phyloP scores from a whole-genome alignment of 345 rosid species.

The Camelina neglecta region DNA sequence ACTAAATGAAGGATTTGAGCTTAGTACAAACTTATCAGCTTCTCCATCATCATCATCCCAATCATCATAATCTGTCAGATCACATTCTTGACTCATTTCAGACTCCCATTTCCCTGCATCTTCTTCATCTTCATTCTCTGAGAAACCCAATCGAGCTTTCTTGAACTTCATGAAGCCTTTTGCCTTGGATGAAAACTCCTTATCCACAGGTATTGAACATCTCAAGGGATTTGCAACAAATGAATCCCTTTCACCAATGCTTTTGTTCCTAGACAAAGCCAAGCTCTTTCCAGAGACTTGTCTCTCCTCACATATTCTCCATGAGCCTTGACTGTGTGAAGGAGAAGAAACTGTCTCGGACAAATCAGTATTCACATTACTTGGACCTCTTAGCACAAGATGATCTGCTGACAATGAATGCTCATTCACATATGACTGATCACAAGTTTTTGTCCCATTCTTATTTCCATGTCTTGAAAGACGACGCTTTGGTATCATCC shows the following conservation, averaged over 20 bases:
- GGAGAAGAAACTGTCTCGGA: conserved; percentile 49
- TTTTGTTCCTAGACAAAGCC: conserved; percentile 28
- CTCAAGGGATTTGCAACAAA: conserved; percentile 39
- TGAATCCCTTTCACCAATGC: conserved; percentile 25
- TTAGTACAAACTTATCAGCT: conserved; percentile 43
- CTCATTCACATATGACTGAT: conserved; percentile 53
- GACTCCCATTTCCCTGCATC: conserved; percentile 48
- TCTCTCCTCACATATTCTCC: conserved; percentile 44
- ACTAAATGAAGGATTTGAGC: conserved; percentile 39
- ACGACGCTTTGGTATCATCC: conserved; percentile 60
- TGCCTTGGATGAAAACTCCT: conserved; percentile 50
- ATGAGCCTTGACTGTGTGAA: conserved; percentile 43
- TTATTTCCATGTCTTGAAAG: conserved; percentile 52
- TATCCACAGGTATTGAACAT: conserved; percentile 26
- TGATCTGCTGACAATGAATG: conserved; percentile 48
- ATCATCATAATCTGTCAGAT: conserved; percentile 42
- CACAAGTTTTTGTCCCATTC: conserved; percentile 48
- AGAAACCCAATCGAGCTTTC: conserved; percentile 47
- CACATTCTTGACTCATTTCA: conserved; percentile 52
- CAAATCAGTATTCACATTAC: conserved; percentile 45
- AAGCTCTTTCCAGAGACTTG: conserved; percentile 31
- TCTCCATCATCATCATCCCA: conserved; percentile 41
- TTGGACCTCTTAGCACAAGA: conserved; percentile 46
- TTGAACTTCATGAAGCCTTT: conserved; percentile 32
- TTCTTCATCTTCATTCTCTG: conserved; percentile 48